Conservation (phyloP, 108 stramenopile genomes). For the Pseudonitzschia multiseries region DNA sequence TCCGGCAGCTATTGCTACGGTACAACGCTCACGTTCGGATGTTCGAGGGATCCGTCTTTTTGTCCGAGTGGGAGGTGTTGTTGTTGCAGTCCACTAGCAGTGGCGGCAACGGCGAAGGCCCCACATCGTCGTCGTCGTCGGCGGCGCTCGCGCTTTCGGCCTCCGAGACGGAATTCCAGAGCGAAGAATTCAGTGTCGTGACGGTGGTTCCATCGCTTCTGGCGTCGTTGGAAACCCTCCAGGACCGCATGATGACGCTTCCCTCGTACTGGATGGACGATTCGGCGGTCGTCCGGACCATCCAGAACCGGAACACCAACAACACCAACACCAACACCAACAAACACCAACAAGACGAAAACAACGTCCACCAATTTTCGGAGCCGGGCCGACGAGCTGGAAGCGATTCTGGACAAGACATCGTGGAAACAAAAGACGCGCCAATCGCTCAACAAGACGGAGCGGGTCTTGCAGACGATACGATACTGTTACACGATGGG, state of each 20-base stretch:
- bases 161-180: background rate
- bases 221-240: slow-evolving; percentile 13
- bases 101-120: no score
- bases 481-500: slow-evolving; percentile 22
- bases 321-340: background rate
- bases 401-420: background rate
- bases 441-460: slow-evolving; percentile 15
- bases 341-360: no score
- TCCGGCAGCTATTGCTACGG: slow-evolving; percentile 1
- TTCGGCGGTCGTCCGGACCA: background rate
- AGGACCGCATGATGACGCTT: slow-evolving; percentile 14
- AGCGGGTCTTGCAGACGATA: slow-evolving; percentile 13
- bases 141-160: no score
- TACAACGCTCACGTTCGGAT: slow-evolving; percentile 14
- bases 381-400: background rate
- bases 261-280: slow-evolving; percentile 2
- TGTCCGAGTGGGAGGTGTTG: slow-evolving; percentile 5
- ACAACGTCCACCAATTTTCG: background rate
- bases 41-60: background rate
- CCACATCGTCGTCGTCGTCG: background rate
- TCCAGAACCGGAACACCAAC: background rate
- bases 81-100: background rate
- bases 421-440: slow-evolving; percentile 10
- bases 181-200: background rate
- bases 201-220: slow-evolving; percentile 2